Percentiles rank a stretch among this genome's conserved stretches.
These are phyloP conservation scores for Triticum urartu DNA, from an alignment of 176 grass and related monocot genomes.

Conservation along the genomic window DNA sequence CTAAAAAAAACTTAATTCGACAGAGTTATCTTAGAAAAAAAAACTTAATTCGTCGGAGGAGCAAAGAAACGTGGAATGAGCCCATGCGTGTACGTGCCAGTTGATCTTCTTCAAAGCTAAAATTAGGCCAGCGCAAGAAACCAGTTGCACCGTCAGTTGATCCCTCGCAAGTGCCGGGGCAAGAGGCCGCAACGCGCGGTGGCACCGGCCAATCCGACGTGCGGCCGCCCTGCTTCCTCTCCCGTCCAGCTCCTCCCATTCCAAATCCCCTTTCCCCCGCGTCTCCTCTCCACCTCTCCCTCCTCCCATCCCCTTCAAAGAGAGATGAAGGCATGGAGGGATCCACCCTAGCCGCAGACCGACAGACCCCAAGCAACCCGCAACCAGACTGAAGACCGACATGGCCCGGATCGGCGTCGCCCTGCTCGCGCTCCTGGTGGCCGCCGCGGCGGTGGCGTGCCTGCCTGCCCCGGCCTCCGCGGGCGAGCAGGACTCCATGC, in stretches of 20 bases:
- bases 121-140: no score
- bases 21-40: no score
- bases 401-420: constrained; percentile 40
- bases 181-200: not conserved
- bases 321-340: constrained; percentile 26
- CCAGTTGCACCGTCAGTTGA: no score
- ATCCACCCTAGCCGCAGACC: not conserved
- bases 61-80: no score
- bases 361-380: not conserved
- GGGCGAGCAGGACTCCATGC: not conserved
- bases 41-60: no score
- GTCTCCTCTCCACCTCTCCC: constrained; percentile 20
- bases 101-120: no score
- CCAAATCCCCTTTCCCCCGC: constrained; percentile 9
- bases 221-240: constrained; percentile 23
- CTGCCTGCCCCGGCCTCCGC: not conserved
- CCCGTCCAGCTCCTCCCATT: not conserved
- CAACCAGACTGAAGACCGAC: not conserved
- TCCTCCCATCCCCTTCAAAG: constrained; percentile 23
- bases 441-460: not conserved
- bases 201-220: constrained; percentile 3
- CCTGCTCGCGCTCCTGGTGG: constrained; percentile 42
- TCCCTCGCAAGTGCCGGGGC: no score
- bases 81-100: no score
- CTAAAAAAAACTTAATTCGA: no score